Evolutionary conservation across 495 filamentous ascomycete species (phyloP).

Genomic region (Talaromyces borbonicus): DNA sequence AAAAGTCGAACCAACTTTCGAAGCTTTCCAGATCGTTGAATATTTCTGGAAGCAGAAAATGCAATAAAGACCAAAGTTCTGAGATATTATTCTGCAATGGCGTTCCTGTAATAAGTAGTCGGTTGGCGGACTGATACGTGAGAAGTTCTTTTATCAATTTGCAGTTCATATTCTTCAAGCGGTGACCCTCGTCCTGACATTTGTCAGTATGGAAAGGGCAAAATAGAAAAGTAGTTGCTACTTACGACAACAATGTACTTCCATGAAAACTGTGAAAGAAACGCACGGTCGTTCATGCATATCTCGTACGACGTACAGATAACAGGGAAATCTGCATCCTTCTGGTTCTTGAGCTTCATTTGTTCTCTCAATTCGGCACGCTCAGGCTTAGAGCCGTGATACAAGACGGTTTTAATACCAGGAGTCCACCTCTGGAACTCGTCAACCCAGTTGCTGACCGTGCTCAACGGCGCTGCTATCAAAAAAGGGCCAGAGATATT

Average conservation of each 20-base stretch:
- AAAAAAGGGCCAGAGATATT: conserved; percentile 81
- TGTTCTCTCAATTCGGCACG: conserved; percentile 59
- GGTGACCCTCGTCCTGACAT: conserved; percentile 79
- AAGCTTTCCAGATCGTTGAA: conserved; percentile 86
- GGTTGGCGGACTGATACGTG: conserved; percentile 77
- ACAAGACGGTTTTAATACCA: conserved; percentile 73
- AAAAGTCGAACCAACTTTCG: conserved; percentile 94
- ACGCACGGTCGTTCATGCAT: conserved; percentile 78
- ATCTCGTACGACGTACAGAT: conserved; percentile 94
- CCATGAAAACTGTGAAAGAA: conserved; percentile 75
- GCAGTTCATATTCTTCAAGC: conserved; percentile 94
- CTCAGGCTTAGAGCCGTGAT: conserved; percentile 72
- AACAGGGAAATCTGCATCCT: conserved; percentile 66
- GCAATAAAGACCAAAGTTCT: conserved; percentile 89
- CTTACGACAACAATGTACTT: conserved; percentile 90
- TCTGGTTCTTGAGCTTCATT: conserved; percentile 50
- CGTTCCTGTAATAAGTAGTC: conserved; percentile 89
- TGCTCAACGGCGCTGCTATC: conserved; percentile 83
- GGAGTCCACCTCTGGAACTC: conserved; percentile 90
- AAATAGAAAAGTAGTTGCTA: conserved; percentile 10
- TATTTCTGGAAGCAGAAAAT: conserved; percentile 86
- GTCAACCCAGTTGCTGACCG: conserved; percentile 91
- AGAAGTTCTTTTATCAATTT: conserved; percentile 81
- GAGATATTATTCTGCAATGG: conserved; percentile 93
- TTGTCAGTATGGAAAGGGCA: not conserved